Evolutionary conservation across 2,329 filamentous ascomycete species (phyloP).

Genomic region (Meredithiella fracta): DNA sequence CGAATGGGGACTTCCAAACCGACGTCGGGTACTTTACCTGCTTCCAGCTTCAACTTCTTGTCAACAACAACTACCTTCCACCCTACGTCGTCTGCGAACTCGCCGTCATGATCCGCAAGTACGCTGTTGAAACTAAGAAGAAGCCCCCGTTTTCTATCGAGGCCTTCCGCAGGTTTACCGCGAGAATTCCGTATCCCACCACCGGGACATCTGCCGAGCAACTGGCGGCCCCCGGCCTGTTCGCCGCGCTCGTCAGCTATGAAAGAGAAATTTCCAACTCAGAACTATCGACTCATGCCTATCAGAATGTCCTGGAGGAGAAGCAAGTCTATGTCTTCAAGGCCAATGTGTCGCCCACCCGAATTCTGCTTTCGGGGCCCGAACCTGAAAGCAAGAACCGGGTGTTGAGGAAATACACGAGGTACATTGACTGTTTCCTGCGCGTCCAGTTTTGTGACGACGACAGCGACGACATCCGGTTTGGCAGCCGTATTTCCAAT

Average conservation of each 20-base stretch:
- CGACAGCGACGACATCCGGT: slow-evolving; percentile 45
- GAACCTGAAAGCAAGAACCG: slow-evolving; percentile 53
- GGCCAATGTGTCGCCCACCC: slow-evolving; percentile 42
- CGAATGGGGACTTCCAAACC: slow-evolving; percentile 21
- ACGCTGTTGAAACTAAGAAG: slow-evolving; percentile 13
- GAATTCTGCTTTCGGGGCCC: slow-evolving; percentile 40
- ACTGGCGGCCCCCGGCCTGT: slow-evolving; percentile 26
- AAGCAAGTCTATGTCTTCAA: slow-evolving; percentile 10
- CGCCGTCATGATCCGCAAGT: slow-evolving; percentile 25
- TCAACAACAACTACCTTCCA: slow-evolving; percentile 44
- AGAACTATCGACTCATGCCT: slow-evolving; percentile 10
- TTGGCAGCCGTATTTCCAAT: slow-evolving; percentile 23
- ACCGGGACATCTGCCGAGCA: slow-evolving; percentile 30
- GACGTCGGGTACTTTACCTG: slow-evolving; percentile 35
- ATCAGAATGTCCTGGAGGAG: slow-evolving; percentile 14
- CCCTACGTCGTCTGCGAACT: slow-evolving; percentile 35
- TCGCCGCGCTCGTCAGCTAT: slow-evolving; percentile 20
- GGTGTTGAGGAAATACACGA: slow-evolving; percentile 48
- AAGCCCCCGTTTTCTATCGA: slow-evolving; percentile 30
- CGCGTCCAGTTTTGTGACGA: slow-evolving; percentile 63
- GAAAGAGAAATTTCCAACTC: slow-evolving; percentile 7
- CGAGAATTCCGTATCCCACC: slow-evolving; percentile 36
- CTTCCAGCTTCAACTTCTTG: slow-evolving; percentile 48
- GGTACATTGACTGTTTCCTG: slow-evolving; percentile 46
- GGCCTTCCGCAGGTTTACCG: slow-evolving; percentile 36